These are phyloP conservation scores for Aspergillus piperis DNA, from an alignment of 2,329 filamentous ascomycete species.

Conservation along the genomic window DNA sequence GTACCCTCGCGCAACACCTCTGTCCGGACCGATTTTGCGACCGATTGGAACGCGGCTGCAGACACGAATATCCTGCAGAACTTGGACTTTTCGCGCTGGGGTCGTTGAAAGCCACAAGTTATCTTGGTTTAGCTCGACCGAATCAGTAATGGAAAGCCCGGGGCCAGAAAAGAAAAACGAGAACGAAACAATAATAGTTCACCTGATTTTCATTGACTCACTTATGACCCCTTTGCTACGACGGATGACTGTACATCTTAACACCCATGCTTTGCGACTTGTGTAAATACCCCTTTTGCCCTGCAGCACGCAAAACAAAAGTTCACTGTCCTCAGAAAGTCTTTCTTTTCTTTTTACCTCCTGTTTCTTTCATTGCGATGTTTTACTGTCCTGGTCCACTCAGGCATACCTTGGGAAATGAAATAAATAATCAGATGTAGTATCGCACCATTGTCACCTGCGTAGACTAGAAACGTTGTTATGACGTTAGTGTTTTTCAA, in stretches of 20 bases:
- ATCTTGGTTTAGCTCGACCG: background rate
- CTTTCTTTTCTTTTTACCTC: slow-evolving; percentile 2
- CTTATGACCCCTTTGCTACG: slow-evolving; percentile 6
- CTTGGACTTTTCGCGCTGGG: slow-evolving; percentile 48
- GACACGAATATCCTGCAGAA: slow-evolving; percentile 43
- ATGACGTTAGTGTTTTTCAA: too few relatives aligned
- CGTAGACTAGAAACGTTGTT: too few relatives aligned
- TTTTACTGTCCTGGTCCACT: background rate
- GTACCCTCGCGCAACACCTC: slow-evolving; percentile 32
- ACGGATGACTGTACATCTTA: slow-evolving; percentile 20
- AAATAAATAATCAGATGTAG: background rate
- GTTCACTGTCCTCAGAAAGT: slow-evolving; percentile 17
- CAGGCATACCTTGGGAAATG: background rate
- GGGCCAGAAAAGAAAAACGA: background rate
- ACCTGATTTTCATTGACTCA: background rate
- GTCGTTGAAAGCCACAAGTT: slow-evolving; percentile 27
- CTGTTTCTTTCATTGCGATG: background rate
- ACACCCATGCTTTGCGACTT: slow-evolving; percentile 13
- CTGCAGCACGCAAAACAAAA: slow-evolving; percentile 22
- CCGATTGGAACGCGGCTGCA: slow-evolving; percentile 40
- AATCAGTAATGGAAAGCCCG: background rate
- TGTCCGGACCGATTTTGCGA: slow-evolving; percentile 37
- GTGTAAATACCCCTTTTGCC: slow-evolving; percentile 22
- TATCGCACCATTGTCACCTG: too few relatives aligned
- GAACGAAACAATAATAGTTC: background rate